phyloP scores from a whole-genome alignment of 139 green algal species.

The Monoraphidium neglectum region DNA sequence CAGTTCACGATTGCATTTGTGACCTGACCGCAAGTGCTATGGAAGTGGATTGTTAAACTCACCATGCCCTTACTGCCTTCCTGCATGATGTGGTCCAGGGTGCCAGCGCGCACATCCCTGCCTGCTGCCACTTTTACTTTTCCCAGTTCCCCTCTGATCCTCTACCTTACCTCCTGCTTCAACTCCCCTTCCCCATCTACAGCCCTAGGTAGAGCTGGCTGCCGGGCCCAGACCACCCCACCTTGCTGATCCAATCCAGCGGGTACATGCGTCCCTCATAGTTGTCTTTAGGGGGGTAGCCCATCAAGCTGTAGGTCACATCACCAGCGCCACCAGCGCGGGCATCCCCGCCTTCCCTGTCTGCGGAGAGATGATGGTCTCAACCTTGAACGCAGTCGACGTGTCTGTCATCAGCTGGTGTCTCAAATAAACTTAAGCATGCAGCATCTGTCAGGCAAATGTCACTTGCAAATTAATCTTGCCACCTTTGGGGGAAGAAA shows the following conservation, averaged over 20 bases:
- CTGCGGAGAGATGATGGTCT: too few species aligned
- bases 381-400: too few species aligned
- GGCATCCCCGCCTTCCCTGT: too few species aligned
- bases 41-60: background rate
- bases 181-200: background rate
- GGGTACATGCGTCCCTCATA: slow-evolving; percentile 59
- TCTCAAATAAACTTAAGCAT: too few species aligned
- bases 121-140: background rate
- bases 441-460: too few species aligned
- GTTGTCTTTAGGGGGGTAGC: slow-evolving; percentile 75
- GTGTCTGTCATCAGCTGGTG: too few species aligned
- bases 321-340: background rate
- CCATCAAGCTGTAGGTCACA: slow-evolving; percentile 56
- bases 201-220: background rate
- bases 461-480: too few species aligned
- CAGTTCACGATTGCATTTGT: background rate
- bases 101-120: background rate
- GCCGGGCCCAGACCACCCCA: background rate
- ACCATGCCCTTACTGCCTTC: background rate
- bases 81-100: background rate
- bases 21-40: background rate
- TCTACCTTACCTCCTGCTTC: background rate
- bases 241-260: slow-evolving; percentile 51
- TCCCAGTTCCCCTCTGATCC: background rate
- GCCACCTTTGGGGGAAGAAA: background rate